Percentiles rank a stretch among this genome's conserved stretches.
Conservation (phyloP, 805 yeast species). For the Hanseniaspora pseudoguilliermondii region DNA sequence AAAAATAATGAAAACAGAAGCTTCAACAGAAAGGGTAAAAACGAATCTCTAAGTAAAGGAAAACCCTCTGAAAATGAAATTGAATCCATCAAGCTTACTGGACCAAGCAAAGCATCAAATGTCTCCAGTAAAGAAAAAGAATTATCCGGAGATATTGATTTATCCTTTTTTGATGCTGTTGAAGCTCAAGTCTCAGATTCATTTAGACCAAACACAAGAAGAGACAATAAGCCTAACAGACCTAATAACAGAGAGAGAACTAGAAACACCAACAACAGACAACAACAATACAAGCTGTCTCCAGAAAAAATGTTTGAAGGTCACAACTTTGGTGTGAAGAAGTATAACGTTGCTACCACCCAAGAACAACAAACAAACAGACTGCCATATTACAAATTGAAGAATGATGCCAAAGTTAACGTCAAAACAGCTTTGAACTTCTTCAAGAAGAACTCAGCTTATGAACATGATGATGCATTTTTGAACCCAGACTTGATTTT, state of each 20-base stretch:
- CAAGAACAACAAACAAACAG: background rate
- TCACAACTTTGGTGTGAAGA: conserved; percentile 8
- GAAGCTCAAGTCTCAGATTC: background rate
- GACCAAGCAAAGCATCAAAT: background rate
- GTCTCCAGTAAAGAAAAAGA: background rate
- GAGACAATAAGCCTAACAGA: background rate
- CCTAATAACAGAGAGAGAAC: background rate
- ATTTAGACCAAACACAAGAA: background rate
- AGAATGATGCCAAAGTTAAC: conserved; percentile 8
- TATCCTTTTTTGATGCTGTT: conserved; percentile 8
- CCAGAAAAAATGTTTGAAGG: conserved; percentile 5
- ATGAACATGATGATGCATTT: conserved; percentile 4
- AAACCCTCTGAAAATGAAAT: background rate
- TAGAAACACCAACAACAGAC: background rate
- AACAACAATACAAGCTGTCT: background rate
- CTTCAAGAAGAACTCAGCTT: conserved; percentile 1
- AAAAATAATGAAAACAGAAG: background rate
- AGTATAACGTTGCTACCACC: background rate
- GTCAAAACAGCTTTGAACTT: conserved; percentile 6
- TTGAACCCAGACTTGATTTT: conserved; percentile 6
- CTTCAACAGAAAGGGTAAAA: background rate
- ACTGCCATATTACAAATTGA: conserved; percentile 1
- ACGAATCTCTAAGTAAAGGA: background rate
- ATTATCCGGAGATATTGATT: background rate
- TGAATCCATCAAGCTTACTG: background rate